Conservation (phyloP, 495 filamentous ascomycete species). For the Rhizodiscina lignyota region DNA sequence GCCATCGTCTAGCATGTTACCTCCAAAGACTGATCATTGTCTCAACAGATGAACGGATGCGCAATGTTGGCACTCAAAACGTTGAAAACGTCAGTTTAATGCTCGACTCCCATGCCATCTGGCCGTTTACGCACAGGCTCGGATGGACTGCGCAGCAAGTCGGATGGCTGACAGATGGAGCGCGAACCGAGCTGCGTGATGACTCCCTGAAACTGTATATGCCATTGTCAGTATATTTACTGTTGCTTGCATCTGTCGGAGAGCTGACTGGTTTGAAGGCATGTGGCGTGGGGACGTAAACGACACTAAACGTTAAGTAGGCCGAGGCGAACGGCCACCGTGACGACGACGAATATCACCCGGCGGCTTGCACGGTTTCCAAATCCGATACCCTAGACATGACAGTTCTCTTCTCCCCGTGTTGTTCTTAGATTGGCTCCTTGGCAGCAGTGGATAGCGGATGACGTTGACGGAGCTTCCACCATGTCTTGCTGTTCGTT, state of each 20-base stretch:
- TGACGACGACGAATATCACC: too few species aligned
- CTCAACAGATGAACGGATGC: too few species aligned
- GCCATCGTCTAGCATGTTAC: too few species aligned
- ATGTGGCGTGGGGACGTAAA: constrained; percentile 12
- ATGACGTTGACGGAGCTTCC: too few species aligned
- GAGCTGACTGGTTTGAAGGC: constrained; percentile 4
- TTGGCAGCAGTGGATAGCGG: too few species aligned
- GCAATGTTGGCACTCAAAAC: constrained; percentile 9
- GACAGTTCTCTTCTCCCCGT: too few species aligned
- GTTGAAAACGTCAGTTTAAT: constrained; percentile 11
- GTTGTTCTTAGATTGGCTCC: too few species aligned
- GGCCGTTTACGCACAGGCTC: constrained; percentile 12
- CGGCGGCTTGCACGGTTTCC: too few species aligned
- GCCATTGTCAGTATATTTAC: constrained; percentile 12
- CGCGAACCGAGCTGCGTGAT: constrained; percentile 11
- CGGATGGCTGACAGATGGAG: constrained; percentile 8
- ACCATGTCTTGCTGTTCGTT: too few species aligned
- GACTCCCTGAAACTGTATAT: constrained; percentile 15
- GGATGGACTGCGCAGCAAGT: constrained; percentile 13
- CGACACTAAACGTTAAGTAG: background rate
- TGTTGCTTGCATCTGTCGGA: background rate
- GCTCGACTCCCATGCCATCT: constrained; percentile 16
- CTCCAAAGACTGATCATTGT: too few species aligned
- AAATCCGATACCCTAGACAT: too few species aligned
- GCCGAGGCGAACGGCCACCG: too few species aligned